These are phyloP conservation scores for Erodium trifolium DNA, from an alignment of 441 rosid species.

Conservation along the genomic window DNA sequence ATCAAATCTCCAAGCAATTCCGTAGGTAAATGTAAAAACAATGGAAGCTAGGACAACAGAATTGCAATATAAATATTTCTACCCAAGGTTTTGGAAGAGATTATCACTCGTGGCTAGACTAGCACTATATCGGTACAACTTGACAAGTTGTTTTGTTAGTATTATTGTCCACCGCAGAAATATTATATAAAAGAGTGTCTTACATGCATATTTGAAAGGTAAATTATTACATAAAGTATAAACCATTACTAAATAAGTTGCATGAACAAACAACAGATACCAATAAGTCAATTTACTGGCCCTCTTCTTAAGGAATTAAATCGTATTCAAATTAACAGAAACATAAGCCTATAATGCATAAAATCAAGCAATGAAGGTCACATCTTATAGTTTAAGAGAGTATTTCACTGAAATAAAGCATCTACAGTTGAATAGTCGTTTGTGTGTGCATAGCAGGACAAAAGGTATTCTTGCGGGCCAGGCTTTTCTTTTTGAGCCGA, in stretches of 20 bases:
- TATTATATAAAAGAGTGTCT: neutral
- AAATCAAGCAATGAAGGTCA: neutral
- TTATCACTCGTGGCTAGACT: neutral
- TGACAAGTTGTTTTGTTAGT: neutral
- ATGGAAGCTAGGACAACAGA: neutral
- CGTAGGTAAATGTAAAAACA: constrained; percentile 7
- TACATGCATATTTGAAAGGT: neutral
- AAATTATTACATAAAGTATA: neutral
- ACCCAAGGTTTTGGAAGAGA: neutral
- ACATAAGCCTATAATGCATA: neutral
- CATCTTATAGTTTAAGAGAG: neutral
- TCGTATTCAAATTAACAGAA: neutral
- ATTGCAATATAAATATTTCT: neutral
- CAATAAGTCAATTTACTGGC: neutral
- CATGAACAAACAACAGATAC: neutral
- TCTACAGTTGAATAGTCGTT: neutral
- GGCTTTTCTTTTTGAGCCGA: too few relatives aligned
- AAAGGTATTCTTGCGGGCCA: too few relatives aligned
- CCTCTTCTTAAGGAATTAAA: neutral
- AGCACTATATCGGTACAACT: neutral
- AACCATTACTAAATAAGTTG: neutral
- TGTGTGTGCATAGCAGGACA: neutral
- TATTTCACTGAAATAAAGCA: neutral
- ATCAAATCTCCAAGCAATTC: constrained; percentile 29
- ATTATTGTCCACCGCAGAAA: neutral